A percentile compares a stretch with the other conserved stretches of the same genome.
Evolutionary conservation across 495 filamentous ascomycete species (phyloP).

Genomic region (Aspergillus biplanus): DNA sequence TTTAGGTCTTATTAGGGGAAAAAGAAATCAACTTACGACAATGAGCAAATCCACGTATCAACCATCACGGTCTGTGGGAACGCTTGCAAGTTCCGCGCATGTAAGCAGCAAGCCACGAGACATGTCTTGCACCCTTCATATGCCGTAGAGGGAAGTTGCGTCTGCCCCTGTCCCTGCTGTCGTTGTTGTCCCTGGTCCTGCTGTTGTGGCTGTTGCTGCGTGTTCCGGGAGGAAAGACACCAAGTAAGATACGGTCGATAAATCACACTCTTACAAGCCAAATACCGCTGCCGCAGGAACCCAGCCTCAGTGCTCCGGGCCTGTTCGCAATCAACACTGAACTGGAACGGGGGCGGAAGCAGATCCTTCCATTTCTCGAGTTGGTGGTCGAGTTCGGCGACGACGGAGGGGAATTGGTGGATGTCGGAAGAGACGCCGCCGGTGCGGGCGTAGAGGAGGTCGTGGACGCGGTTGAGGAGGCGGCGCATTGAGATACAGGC

Average conservation of each 20-base stretch:
- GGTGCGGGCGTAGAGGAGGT: conserved; percentile 19
- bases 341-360: conserved; percentile 42
- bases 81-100: conserved; percentile 42
- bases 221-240: conserved; percentile 36
- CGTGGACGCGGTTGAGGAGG: conserved; percentile 19
- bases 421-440: conserved; percentile 30
- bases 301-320: conserved; percentile 35
- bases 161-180: conserved; percentile 1
- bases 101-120: conserved; percentile 44
- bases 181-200: neutral
- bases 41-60: conserved; percentile 53
- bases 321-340: conserved; percentile 30
- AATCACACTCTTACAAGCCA: conserved; percentile 51
- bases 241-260: conserved; percentile 50
- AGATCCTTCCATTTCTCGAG: conserved; percentile 48
- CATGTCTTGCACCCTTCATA: conserved; percentile 40
- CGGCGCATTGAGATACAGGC: conserved; percentile 21
- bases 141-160: conserved; percentile 21
- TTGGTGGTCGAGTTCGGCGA: conserved; percentile 48
- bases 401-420: conserved; percentile 41
- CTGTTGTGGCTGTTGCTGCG: neutral
- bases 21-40: conserved; percentile 39
- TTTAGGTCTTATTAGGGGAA: neutral
- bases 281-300: conserved; percentile 49
- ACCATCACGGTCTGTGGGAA: conserved; percentile 48